Conservation (phyloP, 106 monocot species). For the Gastrodia elata region DNA sequence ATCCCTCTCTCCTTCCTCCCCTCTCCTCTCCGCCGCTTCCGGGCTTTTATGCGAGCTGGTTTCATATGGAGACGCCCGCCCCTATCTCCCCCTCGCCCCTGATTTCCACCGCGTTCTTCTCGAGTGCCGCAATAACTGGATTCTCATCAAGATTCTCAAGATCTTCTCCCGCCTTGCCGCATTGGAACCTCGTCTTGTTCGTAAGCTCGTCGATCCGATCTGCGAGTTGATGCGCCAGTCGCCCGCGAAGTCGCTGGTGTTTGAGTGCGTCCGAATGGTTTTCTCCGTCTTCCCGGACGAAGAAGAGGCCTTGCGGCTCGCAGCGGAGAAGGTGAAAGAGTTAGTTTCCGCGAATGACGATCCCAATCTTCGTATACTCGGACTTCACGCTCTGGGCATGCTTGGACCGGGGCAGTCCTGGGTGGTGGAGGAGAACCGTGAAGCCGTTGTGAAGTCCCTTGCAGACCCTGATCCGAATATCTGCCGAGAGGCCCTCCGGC, state of each 20-base stretch:
- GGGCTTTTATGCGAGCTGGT: slow-evolving; percentile 67
- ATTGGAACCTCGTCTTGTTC: slow-evolving; percentile 53
- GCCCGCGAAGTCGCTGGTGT: slow-evolving; percentile 55
- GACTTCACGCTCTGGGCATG: slow-evolving; percentile 50
- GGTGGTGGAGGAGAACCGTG: slow-evolving; percentile 60
- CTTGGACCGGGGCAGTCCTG: slow-evolving; percentile 39
- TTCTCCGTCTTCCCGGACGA: slow-evolving; percentile 34
- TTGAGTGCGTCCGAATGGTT: slow-evolving; percentile 71
- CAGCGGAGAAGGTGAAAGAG: slow-evolving; percentile 54
- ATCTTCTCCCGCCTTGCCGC: slow-evolving; percentile 53
- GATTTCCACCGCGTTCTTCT: slow-evolving; percentile 57
- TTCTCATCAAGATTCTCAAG: slow-evolving; percentile 82
- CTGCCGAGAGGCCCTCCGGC: slow-evolving; percentile 48
- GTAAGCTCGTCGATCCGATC: slow-evolving; percentile 50
- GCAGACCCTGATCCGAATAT: slow-evolving; percentile 64
- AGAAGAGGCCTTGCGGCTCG: slow-evolving; percentile 41
- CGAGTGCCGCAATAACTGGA: slow-evolving; percentile 63
- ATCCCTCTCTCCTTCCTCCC: slow-evolving; percentile 33
- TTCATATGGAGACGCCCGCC: slow-evolving; percentile 27
- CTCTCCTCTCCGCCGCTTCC: slow-evolving; percentile 28
- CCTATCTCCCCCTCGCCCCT: slow-evolving; percentile 78
- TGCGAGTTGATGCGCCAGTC: slow-evolving; percentile 53
- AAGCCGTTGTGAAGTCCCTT: slow-evolving; percentile 39
- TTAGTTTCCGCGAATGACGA: slow-evolving; percentile 59
- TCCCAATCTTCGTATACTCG: slow-evolving; percentile 71